Evolutionary conservation across 495 filamentous ascomycete genomes (phyloP).

Genomic region (Xylaria cubensis): DNA sequence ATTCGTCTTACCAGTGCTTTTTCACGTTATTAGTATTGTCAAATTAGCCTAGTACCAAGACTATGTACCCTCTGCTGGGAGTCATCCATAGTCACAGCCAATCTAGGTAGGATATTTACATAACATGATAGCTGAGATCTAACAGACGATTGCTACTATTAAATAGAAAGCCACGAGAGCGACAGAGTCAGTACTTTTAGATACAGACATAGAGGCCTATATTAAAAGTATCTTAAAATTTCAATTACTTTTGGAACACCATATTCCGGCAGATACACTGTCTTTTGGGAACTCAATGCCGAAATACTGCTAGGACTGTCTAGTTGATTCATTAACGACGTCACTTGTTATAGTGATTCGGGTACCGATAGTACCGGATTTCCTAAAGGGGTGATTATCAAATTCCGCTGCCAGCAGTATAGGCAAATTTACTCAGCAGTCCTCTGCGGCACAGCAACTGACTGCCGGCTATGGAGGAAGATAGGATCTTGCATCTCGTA

Average conservation of each 20-base stretch:
- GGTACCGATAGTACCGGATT: not conserved
- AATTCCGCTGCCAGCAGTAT: not conserved
- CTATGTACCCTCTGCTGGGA: not conserved
- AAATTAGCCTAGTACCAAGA: not conserved
- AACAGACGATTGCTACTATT: not conserved
- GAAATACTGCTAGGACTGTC: not conserved
- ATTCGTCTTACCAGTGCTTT: not conserved
- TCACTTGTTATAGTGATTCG: not conserved
- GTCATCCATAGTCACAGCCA: not conserved
- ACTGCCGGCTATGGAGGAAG: not conserved
- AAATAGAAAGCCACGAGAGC: not conserved
- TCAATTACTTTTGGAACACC: not conserved
- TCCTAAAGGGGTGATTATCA: not conserved
- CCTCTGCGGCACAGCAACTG: not conserved
- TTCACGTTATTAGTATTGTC: not conserved
- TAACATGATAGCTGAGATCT: not conserved
- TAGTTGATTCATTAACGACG: not conserved
- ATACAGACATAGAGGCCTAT: not conserved
- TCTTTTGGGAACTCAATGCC: not conserved
- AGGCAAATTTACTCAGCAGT: not conserved
- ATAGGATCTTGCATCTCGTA: not conserved
- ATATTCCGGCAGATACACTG: not conserved
- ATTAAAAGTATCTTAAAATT: not conserved
- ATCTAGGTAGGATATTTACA: not conserved
- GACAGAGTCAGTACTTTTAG: not conserved